Evolutionary conservation across 345 rosid species (phyloP), one percentile per base, ranked within the genome.

Genomic region (Linum usitatissimum): DNA sequence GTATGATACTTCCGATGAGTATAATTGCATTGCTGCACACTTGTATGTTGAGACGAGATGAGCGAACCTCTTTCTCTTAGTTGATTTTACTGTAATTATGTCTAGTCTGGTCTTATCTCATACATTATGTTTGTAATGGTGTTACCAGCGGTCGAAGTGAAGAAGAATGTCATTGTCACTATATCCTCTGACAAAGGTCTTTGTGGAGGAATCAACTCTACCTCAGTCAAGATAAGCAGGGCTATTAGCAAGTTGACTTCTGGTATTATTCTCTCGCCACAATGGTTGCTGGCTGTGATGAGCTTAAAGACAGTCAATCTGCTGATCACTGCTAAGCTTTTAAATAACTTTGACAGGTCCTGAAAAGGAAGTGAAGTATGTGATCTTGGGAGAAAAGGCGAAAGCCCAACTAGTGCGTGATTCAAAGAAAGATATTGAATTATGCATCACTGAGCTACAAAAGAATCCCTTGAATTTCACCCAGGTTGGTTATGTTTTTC

Each of bases 171-270:
- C 18, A 74, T 93, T 63, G 85, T 93, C 38, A 90, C 97, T 30
- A 70, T 90, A 51, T 87, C 99, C 57, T 83, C 97, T 0, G 99
- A 93, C 81, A 93, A 93, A 80, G 99, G 99, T 78, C 92, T 93
- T 2, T 90, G 99, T 72, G 99, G 99, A 77, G 97, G 97, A 61
- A 93, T 93, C 62, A 90, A 93, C 87, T 86, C 97, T 59, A 93
- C 94, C 21, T 71, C 86, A 21, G 99, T 93, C 56, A 93, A 82
- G 78, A 74, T 73, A 64, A 83, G 97, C 96, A 90, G 70, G 80
- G 90, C 80, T 66, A 39, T 93, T 36, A 51, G 75, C 79, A 86
- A 80, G 73, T 17, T 93, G 76, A 78, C 60, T 65, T 69, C 94
- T 63, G 99, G 99, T 93, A 81, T 54, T 61, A 66, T 63, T 66